phyloP scores from a whole-genome alignment of 495 filamentous ascomycete genomes.

The Rusavskia elegans region DNA sequence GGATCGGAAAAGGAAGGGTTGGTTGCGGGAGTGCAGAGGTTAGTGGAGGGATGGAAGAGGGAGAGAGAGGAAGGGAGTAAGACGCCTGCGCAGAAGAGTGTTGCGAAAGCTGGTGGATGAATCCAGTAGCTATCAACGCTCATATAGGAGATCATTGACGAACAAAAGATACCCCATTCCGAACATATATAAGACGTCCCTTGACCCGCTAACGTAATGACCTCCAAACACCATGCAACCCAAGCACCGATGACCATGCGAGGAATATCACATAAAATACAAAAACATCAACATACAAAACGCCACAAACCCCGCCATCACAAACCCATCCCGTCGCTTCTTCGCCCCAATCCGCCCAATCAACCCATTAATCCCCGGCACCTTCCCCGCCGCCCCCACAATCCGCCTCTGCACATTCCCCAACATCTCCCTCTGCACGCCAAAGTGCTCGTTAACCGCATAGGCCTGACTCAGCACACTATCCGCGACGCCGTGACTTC shows the following conservation, averaged over 20 bases:
- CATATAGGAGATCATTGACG: too few species aligned
- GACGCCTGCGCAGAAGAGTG: neutral
- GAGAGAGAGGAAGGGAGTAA: neutral
- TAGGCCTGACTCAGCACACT: slow-evolving; percentile 91
- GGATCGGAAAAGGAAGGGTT: slow-evolving; percentile 54
- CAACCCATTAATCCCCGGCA: slow-evolving; percentile 85
- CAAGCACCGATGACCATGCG: too few species aligned
- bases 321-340: slow-evolving; percentile 88
- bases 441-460: slow-evolving; percentile 86
- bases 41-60: slow-evolving; percentile 36
- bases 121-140: neutral
- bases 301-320: slow-evolving; percentile 79
- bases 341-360: slow-evolving; percentile 89
- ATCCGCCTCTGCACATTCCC: slow-evolving; percentile 78
- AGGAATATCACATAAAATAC: slow-evolving; percentile 64
- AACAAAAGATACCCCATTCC: too few species aligned
- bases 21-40: slow-evolving; percentile 46
- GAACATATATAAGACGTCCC: too few species aligned
- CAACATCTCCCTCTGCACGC: slow-evolving; percentile 70
- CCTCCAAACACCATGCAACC: too few species aligned
- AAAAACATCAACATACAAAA: slow-evolving; percentile 79
- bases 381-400: slow-evolving; percentile 69
- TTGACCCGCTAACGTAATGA: too few species aligned
- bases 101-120: neutral
- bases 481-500: slow-evolving; percentile 75